A percentile compares a stretch with the other conserved stretches of the same genome.
These are phyloP conservation scores for Pulveroboletus sp. DNA, from an alignment of 768 basidiomycete genomes.

Conservation along the genomic window DNA sequence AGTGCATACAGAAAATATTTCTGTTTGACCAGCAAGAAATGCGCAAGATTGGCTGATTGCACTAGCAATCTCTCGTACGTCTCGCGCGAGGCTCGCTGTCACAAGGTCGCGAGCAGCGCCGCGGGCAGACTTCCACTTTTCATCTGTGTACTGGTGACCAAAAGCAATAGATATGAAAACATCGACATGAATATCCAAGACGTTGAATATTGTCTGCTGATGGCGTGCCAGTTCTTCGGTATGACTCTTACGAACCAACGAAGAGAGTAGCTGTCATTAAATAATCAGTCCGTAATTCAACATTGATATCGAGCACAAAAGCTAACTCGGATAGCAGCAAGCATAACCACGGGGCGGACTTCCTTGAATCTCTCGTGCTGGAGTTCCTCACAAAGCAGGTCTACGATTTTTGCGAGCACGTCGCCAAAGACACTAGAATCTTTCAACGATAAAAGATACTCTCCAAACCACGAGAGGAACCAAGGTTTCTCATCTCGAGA, in stretches of 20 bases:
- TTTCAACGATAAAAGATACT: slow-evolving; percentile 58
- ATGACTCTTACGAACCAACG: slow-evolving; percentile 33
- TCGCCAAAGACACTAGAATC: slow-evolving; percentile 51
- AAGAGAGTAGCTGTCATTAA: slow-evolving; percentile 31
- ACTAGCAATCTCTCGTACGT: slow-evolving; percentile 32
- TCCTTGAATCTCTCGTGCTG: slow-evolving; percentile 73
- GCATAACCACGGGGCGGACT: slow-evolving; percentile 58
- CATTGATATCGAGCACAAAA: neutral
- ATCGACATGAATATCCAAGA: slow-evolving; percentile 51
- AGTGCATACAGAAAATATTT: slow-evolving; percentile 34
- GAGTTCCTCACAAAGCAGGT: slow-evolving; percentile 76
- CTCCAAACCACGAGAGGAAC: slow-evolving; percentile 63
- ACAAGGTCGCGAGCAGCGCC: slow-evolving; percentile 41
- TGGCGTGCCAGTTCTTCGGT: slow-evolving; percentile 24
- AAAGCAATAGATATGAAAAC: slow-evolving; percentile 48
- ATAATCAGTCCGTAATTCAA: slow-evolving; percentile 6
- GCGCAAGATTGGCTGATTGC: slow-evolving; percentile 33
- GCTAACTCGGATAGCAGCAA: slow-evolving; percentile 62
- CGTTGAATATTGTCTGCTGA: slow-evolving; percentile 31
- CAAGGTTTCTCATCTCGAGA: slow-evolving; percentile 39
- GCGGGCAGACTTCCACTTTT: slow-evolving; percentile 44
- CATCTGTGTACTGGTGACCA: slow-evolving; percentile 34
- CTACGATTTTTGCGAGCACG: slow-evolving; percentile 67
- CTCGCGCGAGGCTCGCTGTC: slow-evolving; percentile 29
- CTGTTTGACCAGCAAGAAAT: slow-evolving; percentile 29